Conservation (phyloP, 441 rosid genomes). For the Dalechampia spathulata region DNA sequence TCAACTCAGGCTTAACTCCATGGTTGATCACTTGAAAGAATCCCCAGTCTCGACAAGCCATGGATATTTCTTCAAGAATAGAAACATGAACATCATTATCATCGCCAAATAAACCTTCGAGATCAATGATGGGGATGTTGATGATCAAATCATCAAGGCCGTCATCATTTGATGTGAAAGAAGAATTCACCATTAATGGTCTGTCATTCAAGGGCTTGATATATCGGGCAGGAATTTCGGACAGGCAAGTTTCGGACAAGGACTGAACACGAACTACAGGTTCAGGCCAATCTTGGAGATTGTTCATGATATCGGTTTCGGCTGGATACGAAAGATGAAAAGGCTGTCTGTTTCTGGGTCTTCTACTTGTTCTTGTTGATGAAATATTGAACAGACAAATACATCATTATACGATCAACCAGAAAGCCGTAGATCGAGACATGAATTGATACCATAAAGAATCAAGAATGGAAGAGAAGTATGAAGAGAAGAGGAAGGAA, state of each 20-base stretch:
- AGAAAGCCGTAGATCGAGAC: no score
- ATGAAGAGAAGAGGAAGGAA: conserved; percentile 21
- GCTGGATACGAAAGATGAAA: no score
- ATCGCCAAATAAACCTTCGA: conserved; percentile 28
- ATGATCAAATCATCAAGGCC: not conserved
- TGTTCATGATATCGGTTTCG: conserved; percentile 3
- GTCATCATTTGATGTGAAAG: not conserved
- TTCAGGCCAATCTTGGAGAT: conserved; percentile 63
- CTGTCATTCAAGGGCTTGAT: conserved; percentile 50
- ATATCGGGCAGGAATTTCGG: conserved; percentile 49
- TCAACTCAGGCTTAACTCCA: conserved; percentile 50
- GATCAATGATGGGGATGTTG: conserved; percentile 68
- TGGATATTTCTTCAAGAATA: conserved; percentile 23
- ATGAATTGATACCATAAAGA: no score
- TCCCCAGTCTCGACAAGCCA: conserved; percentile 74
- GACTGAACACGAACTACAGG: conserved; percentile 80
- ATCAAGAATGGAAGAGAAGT: no score
- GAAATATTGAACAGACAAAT: no score
- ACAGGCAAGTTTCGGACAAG: conserved; percentile 45
- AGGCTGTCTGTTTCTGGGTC: no score
- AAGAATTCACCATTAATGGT: conserved; percentile 16
- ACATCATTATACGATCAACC: no score
- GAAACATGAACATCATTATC: conserved; percentile 11
- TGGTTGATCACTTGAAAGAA: conserved; percentile 82
- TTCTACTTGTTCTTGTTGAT: no score